Evolutionary conservation across 2,329 filamentous ascomycete species (phyloP).

Genomic region (Colletotrichum sp.): DNA sequence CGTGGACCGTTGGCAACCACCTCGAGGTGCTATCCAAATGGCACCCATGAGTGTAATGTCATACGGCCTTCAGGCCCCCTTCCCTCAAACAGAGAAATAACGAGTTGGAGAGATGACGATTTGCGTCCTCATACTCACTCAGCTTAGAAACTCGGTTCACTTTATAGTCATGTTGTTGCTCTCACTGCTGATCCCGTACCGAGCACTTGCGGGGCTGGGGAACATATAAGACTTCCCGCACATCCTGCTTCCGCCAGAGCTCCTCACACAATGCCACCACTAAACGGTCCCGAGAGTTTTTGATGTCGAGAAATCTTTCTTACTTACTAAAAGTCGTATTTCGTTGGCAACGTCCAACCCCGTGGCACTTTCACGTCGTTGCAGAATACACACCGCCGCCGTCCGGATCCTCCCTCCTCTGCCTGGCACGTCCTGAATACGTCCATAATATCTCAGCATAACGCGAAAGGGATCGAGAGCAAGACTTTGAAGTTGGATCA

Average conservation of each 20-base stretch:
- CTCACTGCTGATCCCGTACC: neutral
- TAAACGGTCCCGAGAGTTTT: neutral
- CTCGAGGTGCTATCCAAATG: neutral
- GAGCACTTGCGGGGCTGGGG: neutral
- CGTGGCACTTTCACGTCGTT: neutral
- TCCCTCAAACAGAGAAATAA: neutral
- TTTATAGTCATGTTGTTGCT: neutral
- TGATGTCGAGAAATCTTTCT: neutral
- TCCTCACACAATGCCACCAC: neutral
- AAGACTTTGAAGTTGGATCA: neutral
- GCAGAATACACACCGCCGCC: neutral
- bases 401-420: neutral
- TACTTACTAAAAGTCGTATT: neutral
- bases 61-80: neutral
- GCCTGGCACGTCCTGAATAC: neutral
- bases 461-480: neutral
- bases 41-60: fast-evolving
- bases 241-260: neutral
- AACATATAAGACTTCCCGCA: fast-evolving
- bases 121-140: neutral
- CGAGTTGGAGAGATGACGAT: no score
- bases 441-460: neutral
- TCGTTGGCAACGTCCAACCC: neutral
- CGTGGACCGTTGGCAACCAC: neutral
- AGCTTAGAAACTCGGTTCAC: fast-evolving